Evolutionary conservation across 2,329 filamentous ascomycete genomes (phyloP).

Genomic region (Pseudophaeomoniella oleicola): DNA sequence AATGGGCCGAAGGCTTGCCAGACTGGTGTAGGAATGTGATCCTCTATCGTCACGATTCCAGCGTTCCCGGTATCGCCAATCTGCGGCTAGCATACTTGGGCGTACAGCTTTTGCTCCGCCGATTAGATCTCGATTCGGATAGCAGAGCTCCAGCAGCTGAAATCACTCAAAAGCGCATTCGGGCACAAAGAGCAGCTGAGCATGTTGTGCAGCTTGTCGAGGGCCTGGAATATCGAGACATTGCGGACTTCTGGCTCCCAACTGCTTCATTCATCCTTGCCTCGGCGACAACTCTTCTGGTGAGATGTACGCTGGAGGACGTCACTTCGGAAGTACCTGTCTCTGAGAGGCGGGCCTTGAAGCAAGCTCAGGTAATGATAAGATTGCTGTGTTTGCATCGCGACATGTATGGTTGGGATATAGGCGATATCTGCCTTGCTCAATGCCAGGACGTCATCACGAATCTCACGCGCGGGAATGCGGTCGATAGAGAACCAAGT

Average conservation of each 20-base stretch:
- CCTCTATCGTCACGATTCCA: conserved; percentile 21
- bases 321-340: neutral
- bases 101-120: conserved; percentile 30
- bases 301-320: conserved; percentile 10
- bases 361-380: neutral
- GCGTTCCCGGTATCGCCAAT: conserved; percentile 33
- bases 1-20: conserved; percentile 30
- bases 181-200: conserved; percentile 3
- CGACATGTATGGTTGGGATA: conserved; percentile 2
- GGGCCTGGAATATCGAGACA: conserved; percentile 7
- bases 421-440: conserved; percentile 3
- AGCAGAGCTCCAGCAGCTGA: conserved; percentile 10
- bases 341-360: neutral
- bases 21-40: conserved; percentile 18
- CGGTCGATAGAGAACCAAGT: too few relatives aligned
- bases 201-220: conserved; percentile 3
- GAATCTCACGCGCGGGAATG: conserved; percentile 1
- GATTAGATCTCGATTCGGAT: conserved; percentile 31
- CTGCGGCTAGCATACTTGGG: conserved; percentile 37
- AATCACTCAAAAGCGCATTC: conserved; percentile 4
- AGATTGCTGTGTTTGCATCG: neutral
- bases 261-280: conserved; percentile 12
- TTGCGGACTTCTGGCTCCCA: conserved; percentile 11
- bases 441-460: conserved; percentile 3
- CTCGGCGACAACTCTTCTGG: conserved; percentile 11